A percentile compares a stretch with the other conserved stretches of the same genome.
Conservation (phyloP, 73 alveolate genomes). For the Paramecium octaurelia region DNA sequence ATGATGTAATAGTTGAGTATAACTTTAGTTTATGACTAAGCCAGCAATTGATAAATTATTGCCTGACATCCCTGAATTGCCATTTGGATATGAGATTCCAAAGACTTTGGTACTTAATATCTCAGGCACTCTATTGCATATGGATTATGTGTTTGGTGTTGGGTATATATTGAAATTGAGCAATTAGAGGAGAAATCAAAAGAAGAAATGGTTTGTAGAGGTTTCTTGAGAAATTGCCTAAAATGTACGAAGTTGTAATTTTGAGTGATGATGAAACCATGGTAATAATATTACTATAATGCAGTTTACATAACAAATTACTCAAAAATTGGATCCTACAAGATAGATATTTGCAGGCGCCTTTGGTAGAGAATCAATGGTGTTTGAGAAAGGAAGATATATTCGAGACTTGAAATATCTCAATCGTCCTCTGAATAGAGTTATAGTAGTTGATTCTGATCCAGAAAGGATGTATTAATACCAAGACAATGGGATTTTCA, state of each 20-base stretch:
- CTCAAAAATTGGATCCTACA: constrained; percentile 80
- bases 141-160: constrained; percentile 75
- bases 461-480: constrained; percentile 73
- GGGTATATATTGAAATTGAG: not conserved
- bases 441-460: constrained; percentile 71
- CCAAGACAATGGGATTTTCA: constrained; percentile 74
- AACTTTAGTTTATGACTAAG: not conserved
- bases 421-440: constrained; percentile 77
- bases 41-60: constrained; percentile 85
- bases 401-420: constrained; percentile 80
- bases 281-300: not conserved
- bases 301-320: constrained; percentile 58
- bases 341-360: constrained; percentile 72
- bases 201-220: constrained; percentile 85
- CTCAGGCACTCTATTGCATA: constrained; percentile 75
- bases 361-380: constrained; percentile 84
- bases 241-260: constrained; percentile 80
- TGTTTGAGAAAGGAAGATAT: constrained; percentile 73
- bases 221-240: constrained; percentile 75
- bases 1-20: not conserved
- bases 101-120: constrained; percentile 82
- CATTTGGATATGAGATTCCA: constrained; percentile 79
- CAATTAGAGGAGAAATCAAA: constrained; percentile 56
- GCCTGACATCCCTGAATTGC: constrained; percentile 79
- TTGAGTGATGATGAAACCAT: constrained; percentile 85